These are phyloP conservation scores for Mortierella sp. DNA, from an alignment of 371 early-diverging fungal genomes.

Conservation along the genomic window DNA sequence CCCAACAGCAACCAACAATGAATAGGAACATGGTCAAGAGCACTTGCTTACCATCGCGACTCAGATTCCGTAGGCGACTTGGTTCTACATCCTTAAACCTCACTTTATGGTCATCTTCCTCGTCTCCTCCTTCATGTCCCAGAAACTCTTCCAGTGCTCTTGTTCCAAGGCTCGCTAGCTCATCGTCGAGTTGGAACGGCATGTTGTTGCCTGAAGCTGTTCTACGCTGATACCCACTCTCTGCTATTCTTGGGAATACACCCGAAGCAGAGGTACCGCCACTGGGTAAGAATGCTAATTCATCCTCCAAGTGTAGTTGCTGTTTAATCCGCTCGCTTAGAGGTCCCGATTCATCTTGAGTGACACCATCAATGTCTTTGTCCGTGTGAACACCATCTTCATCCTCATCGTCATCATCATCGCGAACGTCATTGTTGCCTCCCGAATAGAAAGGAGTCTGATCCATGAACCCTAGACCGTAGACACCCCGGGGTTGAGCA, in stretches of 20 bases:
- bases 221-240: conserved; percentile 20
- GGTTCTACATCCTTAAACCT: conserved; percentile 27
- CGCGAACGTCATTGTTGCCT: neutral
- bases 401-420: conserved; percentile 15
- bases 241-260: conserved; percentile 10
- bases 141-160: conserved; percentile 40
- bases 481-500: conserved; percentile 4
- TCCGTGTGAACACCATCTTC: conserved; percentile 26
- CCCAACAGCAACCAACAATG: neutral
- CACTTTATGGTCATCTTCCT: conserved; percentile 26
- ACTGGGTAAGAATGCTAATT: conserved; percentile 43
- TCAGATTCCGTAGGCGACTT: conserved; percentile 9
- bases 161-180: conserved; percentile 39
- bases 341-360: conserved; percentile 48
- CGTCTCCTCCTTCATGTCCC: conserved; percentile 39
- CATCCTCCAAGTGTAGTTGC: conserved; percentile 47
- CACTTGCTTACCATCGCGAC: conserved; percentile 39
- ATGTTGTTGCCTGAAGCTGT: conserved; percentile 36
- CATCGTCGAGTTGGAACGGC: conserved; percentile 50
- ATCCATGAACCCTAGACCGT: conserved; percentile 30
- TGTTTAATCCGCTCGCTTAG: conserved; percentile 47
- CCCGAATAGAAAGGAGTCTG: neutral
- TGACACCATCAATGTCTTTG: conserved; percentile 49
- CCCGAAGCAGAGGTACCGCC: conserved; percentile 30
- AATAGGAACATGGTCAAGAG: neutral